These are phyloP conservation scores for Candida ovalis DNA, from an alignment of 805 yeast species.

Conservation along the genomic window DNA sequence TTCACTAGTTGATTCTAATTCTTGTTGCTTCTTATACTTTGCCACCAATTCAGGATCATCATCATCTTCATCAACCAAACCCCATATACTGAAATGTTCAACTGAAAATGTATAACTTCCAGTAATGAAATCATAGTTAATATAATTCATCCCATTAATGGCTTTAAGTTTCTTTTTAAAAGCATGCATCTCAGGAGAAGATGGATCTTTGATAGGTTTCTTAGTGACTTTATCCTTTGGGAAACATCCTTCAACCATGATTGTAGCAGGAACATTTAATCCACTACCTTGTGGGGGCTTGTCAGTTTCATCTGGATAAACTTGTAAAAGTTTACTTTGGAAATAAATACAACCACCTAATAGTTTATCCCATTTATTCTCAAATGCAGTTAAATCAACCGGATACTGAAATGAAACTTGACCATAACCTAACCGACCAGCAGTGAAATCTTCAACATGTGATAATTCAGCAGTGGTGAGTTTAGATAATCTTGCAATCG, in stretches of 20 bases:
- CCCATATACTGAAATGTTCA: constrained; percentile 94
- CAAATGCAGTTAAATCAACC: constrained; percentile 61
- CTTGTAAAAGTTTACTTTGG: constrained; percentile 50
- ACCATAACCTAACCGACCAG: constrained; percentile 67
- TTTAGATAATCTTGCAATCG: constrained; percentile 44
- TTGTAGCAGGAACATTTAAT: constrained; percentile 71
- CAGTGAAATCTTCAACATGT: constrained; percentile 56
- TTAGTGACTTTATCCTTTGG: constrained; percentile 38
- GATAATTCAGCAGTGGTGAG: constrained; percentile 46
- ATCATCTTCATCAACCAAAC: constrained; percentile 65
- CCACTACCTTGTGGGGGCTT: constrained; percentile 68
- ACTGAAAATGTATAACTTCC: constrained; percentile 80
- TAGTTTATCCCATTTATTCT: constrained; percentile 35
- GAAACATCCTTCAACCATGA: constrained; percentile 58
- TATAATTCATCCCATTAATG: constrained; percentile 68
- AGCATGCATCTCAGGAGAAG: constrained; percentile 40
- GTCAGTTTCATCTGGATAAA: constrained; percentile 49
- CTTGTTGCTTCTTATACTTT: constrained; percentile 28
- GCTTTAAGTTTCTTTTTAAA: constrained; percentile 50
- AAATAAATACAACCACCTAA: constrained; percentile 45
- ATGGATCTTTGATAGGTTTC: constrained; percentile 25
- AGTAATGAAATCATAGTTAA: constrained; percentile 72
- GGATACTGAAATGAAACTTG: constrained; percentile 62
- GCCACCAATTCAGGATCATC: constrained; percentile 45
- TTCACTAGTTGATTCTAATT: constrained; percentile 13